These are phyloP conservation scores for Moricandia moricandioides DNA, from an alignment of 345 rosid genomes.

Conservation along the genomic window DNA sequence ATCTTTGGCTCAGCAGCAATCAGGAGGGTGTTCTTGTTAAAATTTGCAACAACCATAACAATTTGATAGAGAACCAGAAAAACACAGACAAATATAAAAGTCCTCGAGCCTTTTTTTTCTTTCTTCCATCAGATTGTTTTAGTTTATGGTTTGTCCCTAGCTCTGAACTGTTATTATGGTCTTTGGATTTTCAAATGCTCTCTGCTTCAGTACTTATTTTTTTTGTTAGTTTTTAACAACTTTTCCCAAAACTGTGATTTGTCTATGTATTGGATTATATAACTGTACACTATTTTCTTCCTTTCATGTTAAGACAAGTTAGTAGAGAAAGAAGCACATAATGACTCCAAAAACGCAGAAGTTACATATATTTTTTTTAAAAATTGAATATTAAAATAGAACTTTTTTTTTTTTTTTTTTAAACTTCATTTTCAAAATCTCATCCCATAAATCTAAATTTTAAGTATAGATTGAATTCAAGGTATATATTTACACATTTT, in stretches of 20 bases:
- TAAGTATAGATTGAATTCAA: too few species aligned
- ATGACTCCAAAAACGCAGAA: neutral
- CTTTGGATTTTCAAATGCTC: slow-evolving; percentile 20
- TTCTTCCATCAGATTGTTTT: slow-evolving; percentile 11
- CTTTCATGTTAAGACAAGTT: slow-evolving; percentile 19
- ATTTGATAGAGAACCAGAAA: neutral
- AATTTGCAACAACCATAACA: neutral
- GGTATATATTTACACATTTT: too few species aligned
- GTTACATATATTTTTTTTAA: too few species aligned
- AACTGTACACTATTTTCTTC: neutral
- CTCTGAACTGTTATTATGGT: slow-evolving; percentile 16
- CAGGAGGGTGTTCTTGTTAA: slow-evolving; percentile 83
- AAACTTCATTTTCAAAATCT: too few species aligned
- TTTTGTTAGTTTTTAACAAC: neutral
- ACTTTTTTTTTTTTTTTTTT: too few species aligned
- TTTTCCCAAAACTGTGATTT: slow-evolving; percentile 3
- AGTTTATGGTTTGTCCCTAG: slow-evolving; percentile 20
- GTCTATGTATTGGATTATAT: slow-evolving; percentile 1
- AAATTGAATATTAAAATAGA: too few species aligned
- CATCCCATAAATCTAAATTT: too few species aligned
- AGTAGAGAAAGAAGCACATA: neutral
- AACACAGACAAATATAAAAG: neutral
- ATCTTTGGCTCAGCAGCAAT: slow-evolving; percentile 62
- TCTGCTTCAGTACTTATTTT: slow-evolving; percentile 14
- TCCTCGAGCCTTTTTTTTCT: neutral